Evolutionary conservation across 2,329 filamentous ascomycete species (phyloP).

Genomic region (Venturia oleaginea): DNA sequence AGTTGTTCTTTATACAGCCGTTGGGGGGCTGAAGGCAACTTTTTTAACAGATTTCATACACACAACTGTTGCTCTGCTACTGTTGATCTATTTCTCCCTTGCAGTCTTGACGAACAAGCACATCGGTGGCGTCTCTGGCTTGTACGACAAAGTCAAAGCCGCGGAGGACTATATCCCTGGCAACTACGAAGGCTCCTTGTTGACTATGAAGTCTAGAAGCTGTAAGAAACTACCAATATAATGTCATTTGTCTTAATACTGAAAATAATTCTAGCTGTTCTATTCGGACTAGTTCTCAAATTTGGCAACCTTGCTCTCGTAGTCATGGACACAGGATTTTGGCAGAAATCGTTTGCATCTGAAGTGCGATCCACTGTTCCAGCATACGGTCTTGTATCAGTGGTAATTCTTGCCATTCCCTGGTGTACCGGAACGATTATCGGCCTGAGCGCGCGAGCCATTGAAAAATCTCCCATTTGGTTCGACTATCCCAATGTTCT

Average conservation of each 20-base stretch:
- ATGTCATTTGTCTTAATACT: too few relatives aligned
- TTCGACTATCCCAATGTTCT: constrained; percentile 34
- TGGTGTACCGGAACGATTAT: constrained; percentile 84
- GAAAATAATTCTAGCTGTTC: too few relatives aligned
- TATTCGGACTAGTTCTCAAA: not conserved
- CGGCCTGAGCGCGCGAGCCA: constrained; percentile 70
- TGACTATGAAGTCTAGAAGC: constrained; percentile 63
- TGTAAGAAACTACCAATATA: too few relatives aligned
- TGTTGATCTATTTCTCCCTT: constrained; percentile 78
- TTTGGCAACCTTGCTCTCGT: constrained; percentile 60
- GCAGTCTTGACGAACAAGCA: constrained; percentile 68
- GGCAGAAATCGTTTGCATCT: constrained; percentile 88
- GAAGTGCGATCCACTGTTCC: constrained; percentile 77
- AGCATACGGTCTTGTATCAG: constrained; percentile 76
- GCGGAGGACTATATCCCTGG: constrained; percentile 61
- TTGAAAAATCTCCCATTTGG: constrained; percentile 57
- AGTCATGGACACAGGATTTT: constrained; percentile 79
- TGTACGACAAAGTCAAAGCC: constrained; percentile 68
- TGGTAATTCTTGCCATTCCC: constrained; percentile 80
- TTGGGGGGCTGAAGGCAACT: constrained; percentile 73
- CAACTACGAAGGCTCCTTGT: constrained; percentile 71
- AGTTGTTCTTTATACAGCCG: constrained; percentile 69
- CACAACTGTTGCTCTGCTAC: constrained; percentile 68
- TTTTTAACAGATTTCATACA: constrained; percentile 83
- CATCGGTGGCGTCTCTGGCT: constrained; percentile 64